Evolutionary conservation across 2,329 filamentous ascomycete species (phyloP), one percentile per base, ranked within the genome.

Genomic region (Catunica adiposa): DNA sequence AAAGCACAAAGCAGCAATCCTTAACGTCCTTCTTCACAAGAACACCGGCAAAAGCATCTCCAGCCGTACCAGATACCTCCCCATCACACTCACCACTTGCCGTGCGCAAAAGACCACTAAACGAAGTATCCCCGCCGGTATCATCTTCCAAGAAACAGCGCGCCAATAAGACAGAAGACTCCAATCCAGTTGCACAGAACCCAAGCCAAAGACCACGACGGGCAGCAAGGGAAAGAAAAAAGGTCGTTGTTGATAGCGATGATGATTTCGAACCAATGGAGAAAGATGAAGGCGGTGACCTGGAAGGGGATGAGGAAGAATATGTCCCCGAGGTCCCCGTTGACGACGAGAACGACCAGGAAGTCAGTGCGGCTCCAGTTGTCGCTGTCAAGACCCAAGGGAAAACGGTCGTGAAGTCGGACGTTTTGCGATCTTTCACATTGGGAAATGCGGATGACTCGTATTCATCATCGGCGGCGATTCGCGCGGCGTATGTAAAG

Each of bases 21-120:
- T 83, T 96, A 59, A 92, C 87, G 2, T 89, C 82, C 64, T 94
- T 94, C 69, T 94, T 94, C 66, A 78, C 80, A 0, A 80, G 79
- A 14, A 82, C 77, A 60, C 42, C 37, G 23, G 46, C 57, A 3
- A 44, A 44, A 37, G 42, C 70, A 77, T 11, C 66, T 22, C 40
- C 14, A 47, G 37, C 57, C 61, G 37, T 60, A 61, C 50, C 60
- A 61, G n/a, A n/a, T n/a, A 22, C 60, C 60, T 29, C 62, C 67
- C 51, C 63, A 63, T 48, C 38, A 60, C 54, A 58, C 60, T 56
- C 62, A 63, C 55, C 62, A 66, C 60, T 62, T 61, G 56, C 59
- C 64, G 56, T 63, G 59, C 25, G 56, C 26, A 58, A 58, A 26
- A 53, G 56, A 29, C 40, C 42, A n/a, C 50, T 61, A 61, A 48